Evolutionary conservation across 2,329 filamentous ascomycete species (phyloP).

Genomic region (Pyrenophora tritici-repentis): DNA sequence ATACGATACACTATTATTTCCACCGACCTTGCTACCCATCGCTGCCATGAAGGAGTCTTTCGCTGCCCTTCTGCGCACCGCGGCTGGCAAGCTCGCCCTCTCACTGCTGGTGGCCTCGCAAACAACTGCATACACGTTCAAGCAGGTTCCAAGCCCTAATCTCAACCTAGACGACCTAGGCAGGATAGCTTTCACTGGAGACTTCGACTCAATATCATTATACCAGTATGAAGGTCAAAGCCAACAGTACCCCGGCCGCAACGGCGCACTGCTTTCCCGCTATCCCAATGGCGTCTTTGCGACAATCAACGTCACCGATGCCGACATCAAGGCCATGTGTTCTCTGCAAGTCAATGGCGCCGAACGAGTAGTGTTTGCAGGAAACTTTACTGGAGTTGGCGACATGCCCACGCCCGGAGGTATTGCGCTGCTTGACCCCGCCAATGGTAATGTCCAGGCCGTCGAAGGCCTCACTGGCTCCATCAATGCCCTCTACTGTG

Average conservation of each 20-base stretch:
- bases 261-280: constrained; percentile 79
- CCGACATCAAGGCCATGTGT: constrained; percentile 87
- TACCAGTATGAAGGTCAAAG: constrained; percentile 84
- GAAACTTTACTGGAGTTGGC: constrained; percentile 92
- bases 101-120: constrained; percentile 40
- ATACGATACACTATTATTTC: constrained; percentile 28
- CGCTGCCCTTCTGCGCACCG: constrained; percentile 46
- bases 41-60: constrained; percentile 45
- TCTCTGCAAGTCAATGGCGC: constrained; percentile 71
- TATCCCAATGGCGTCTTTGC: constrained; percentile 86
- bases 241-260: constrained; percentile 67
- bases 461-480: constrained; percentile 80
- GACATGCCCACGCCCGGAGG: constrained; percentile 74
- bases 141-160: constrained; percentile 67
- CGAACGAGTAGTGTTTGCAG: constrained; percentile 80
- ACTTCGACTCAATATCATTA: constrained; percentile 89
- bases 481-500: constrained; percentile 82
- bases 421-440: constrained; percentile 79
- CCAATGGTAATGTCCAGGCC: constrained; percentile 71
- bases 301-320: constrained; percentile 76
- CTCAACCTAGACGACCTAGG: constrained; percentile 81
- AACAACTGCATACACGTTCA: constrained; percentile 56
- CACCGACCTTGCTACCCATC: constrained; percentile 24
- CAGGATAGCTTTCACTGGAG: constrained; percentile 80
- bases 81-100: constrained; percentile 45